Evolutionary conservation across 805 yeast genomes (phyloP).

Genomic region (Tetrapisispora phaffii): DNA sequence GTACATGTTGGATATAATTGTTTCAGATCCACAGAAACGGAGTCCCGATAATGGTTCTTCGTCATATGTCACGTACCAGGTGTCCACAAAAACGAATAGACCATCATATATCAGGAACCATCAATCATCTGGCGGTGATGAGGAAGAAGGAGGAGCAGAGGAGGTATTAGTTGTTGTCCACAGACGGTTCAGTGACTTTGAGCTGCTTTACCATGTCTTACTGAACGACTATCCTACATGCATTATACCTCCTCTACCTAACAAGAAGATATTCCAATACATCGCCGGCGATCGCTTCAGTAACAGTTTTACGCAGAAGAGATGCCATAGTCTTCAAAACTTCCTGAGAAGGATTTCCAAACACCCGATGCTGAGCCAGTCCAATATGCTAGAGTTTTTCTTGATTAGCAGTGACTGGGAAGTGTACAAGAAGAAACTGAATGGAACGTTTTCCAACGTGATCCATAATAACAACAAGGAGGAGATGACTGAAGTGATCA

Average conservation of each 20-base stretch:
- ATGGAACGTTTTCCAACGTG: conserved; percentile 10
- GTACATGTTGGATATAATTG: conserved; percentile 16
- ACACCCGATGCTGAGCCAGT: conserved; percentile 63
- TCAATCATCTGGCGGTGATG: neutral
- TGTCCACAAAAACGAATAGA: conserved; percentile 25
- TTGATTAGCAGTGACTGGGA: conserved; percentile 28
- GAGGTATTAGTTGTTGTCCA: conserved; percentile 24
- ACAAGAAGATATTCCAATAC: conserved; percentile 82
- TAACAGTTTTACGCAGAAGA: conserved; percentile 67
- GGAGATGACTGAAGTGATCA: conserved; percentile 77
- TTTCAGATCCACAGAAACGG: conserved; percentile 28
- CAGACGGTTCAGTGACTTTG: conserved; percentile 80
- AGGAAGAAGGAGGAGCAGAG: conserved; percentile 1
- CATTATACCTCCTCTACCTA: conserved; percentile 89
- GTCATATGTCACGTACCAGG: conserved; percentile 26
- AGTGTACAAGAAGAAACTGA: conserved; percentile 21
- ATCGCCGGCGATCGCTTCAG: conserved; percentile 89
- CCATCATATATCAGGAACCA: conserved; percentile 19
- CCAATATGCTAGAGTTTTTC: conserved; percentile 42
- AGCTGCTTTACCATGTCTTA: conserved; percentile 64
- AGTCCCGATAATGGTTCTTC: conserved; percentile 13
- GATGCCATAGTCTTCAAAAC: conserved; percentile 71
- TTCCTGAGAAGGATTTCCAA: conserved; percentile 62
- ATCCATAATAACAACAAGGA: conserved; percentile 33
- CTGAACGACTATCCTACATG: conserved; percentile 73